phyloP scores from a whole-genome alignment of 768 basidiomycete genomes.

The Hortiboletus campestris region DNA sequence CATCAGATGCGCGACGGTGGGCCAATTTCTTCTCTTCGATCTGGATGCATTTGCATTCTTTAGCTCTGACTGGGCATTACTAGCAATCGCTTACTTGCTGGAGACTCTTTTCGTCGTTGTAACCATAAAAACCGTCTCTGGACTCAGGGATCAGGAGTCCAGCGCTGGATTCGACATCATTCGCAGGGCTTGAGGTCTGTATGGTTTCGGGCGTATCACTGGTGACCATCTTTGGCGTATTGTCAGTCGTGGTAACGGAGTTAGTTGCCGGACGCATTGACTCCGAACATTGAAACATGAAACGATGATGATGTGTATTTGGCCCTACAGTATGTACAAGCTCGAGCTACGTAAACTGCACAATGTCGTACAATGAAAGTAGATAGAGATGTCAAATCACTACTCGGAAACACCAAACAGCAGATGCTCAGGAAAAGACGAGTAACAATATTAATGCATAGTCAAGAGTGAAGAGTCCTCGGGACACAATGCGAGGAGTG shows the following conservation, averaged over 20 bases:
- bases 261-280: neutral
- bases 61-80: conserved; percentile 1
- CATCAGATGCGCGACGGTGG: conserved; percentile 60
- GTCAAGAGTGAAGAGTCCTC: neutral
- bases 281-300: neutral
- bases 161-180: conserved; percentile 18
- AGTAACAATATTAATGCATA: too few species aligned
- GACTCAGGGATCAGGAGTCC: conserved; percentile 45
- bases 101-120: conserved; percentile 73
- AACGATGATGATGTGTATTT: conserved; percentile 13
- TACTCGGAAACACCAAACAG: neutral
- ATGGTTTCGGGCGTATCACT: neutral
- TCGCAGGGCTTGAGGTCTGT: neutral
- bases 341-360: neutral
- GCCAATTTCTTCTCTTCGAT: conserved; percentile 74
- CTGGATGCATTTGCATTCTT: conserved; percentile 35
- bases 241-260: conserved; percentile 19
- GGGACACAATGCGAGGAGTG: neutral
- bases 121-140: conserved; percentile 76
- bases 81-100: conserved; percentile 55
- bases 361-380: neutral
- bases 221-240: neutral
- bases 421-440: neutral
- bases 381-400: neutral
- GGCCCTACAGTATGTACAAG: neutral